Conservation (phyloP, 2,329 filamentous ascomycete genomes). For the Aspergillus pseudoglaucus region DNA sequence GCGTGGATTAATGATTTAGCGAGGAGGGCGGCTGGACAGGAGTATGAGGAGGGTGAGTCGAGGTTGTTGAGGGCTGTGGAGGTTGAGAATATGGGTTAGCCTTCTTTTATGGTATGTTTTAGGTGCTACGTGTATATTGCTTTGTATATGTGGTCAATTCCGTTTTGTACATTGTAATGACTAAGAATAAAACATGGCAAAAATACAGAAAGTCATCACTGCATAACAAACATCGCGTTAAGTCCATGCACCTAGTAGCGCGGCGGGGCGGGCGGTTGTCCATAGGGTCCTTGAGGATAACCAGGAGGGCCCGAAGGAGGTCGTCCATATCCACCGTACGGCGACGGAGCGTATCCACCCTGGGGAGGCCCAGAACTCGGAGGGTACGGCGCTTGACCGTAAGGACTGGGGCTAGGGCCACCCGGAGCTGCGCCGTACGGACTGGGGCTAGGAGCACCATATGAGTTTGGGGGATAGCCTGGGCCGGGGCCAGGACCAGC, state of each 20-base stretch:
- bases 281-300: constrained; percentile 15
- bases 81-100: constrained; percentile 20
- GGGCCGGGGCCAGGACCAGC: constrained; percentile 12
- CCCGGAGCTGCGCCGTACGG: constrained; percentile 17
- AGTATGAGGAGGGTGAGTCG: constrained; percentile 55
- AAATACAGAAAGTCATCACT: neutral
- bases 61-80: constrained; percentile 41
- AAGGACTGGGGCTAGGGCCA: constrained; percentile 8
- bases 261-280: constrained; percentile 17
- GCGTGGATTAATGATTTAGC: constrained; percentile 71
- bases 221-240: neutral
- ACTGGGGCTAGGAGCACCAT: neutral
- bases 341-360: constrained; percentile 7
- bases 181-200: neutral
- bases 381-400: constrained; percentile 6
- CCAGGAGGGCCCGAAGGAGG: constrained; percentile 12
- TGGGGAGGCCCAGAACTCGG: constrained; percentile 3
- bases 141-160: neutral
- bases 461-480: neutral
- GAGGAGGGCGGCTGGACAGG: constrained; percentile 55
- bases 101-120: neutral
- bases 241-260: constrained; percentile 13
- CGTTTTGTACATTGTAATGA: neutral
- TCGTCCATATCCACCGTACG: constrained; percentile 18
- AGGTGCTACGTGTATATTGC: neutral